Evolutionary conservation across 2,329 filamentous ascomycete species (phyloP).

Genomic region (Aspergillus spinulosporus): DNA sequence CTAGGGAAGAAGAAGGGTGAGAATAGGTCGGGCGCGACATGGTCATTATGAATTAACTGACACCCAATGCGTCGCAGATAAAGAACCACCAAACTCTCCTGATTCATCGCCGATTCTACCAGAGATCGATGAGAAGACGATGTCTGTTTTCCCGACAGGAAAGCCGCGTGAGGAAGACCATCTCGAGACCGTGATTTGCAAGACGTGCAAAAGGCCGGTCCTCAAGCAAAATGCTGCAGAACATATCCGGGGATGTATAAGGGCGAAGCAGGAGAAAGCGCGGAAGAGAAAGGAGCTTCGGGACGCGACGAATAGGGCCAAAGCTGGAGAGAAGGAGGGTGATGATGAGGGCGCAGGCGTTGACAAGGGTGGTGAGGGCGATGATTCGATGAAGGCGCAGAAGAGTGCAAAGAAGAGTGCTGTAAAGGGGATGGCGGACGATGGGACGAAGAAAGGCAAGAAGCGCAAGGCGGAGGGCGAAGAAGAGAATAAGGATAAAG

Average conservation of each 20-base stretch:
- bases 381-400: slow-evolving; percentile 55
- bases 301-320: slow-evolving; percentile 67
- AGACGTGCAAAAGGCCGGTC: slow-evolving; percentile 89
- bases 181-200: slow-evolving; percentile 80
- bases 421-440: slow-evolving; percentile 53
- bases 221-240: slow-evolving; percentile 71
- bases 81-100: slow-evolving; percentile 32
- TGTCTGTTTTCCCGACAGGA: slow-evolving; percentile 78
- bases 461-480: slow-evolving; percentile 72
- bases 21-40: slow-evolving; percentile 24
- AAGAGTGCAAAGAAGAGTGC: slow-evolving; percentile 66
- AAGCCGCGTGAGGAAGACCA: slow-evolving; percentile 79
- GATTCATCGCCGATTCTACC: slow-evolving; percentile 47
- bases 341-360: slow-evolving; percentile 46
- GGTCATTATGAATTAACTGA: not conserved
- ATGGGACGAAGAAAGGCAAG: slow-evolving; percentile 65
- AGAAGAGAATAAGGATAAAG: slow-evolving; percentile 72
- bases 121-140: slow-evolving; percentile 70
- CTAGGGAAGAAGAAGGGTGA: slow-evolving; percentile 35
- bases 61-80: not conserved
- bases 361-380: slow-evolving; percentile 30
- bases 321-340: slow-evolving; percentile 46
- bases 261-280: slow-evolving; percentile 79
- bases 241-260: slow-evolving; percentile 81
- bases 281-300: slow-evolving; percentile 74